Percentiles rank a stretch among this genome's conserved stretches.
These are phyloP conservation scores for Dothideomycetes sp. DNA, from an alignment of 2,329 filamentous ascomycete species.

Conservation along the genomic window DNA sequence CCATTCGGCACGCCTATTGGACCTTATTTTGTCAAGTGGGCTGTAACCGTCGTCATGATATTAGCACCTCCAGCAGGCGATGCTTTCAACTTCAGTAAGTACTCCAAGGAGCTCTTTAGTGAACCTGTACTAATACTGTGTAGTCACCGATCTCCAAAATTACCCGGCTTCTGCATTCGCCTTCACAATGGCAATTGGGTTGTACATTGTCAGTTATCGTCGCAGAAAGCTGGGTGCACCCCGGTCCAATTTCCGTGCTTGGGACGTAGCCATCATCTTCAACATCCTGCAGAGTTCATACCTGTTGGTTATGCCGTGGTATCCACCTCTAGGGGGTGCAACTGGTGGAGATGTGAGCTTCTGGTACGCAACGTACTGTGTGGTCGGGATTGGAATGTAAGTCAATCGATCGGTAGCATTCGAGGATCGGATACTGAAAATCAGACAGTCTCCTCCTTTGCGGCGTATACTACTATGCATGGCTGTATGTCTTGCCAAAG, in stretches of 20 bases:
- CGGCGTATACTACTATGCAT: slow-evolving; percentile 49
- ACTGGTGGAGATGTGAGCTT: slow-evolving; percentile 60
- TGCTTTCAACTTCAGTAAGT: slow-evolving; percentile 49
- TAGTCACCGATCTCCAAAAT: slow-evolving; percentile 38
- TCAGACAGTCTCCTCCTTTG: slow-evolving; percentile 41
- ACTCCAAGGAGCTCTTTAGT: too few species aligned
- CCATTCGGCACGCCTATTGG: slow-evolving; percentile 55
- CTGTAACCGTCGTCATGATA: slow-evolving; percentile 56
- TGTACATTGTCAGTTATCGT: slow-evolving; percentile 49
- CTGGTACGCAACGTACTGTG: slow-evolving; percentile 63
- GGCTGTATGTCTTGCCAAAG: slow-evolving; percentile 49
- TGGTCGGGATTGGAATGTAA: slow-evolving; percentile 56
- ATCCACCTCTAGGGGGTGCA: slow-evolving; percentile 51
- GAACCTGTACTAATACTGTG: too few species aligned
- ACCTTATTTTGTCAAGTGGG: slow-evolving; percentile 55
- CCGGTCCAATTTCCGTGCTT: slow-evolving; percentile 47
- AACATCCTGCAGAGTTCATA: slow-evolving; percentile 52
- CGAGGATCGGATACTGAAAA: neutral
- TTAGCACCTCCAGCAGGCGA: slow-evolving; percentile 58
- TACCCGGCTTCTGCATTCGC: slow-evolving; percentile 54
- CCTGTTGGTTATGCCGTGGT: slow-evolving; percentile 62
- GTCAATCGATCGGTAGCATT: slow-evolving; percentile 31
- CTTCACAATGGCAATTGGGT: slow-evolving; percentile 46
- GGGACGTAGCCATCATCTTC: slow-evolving; percentile 50
- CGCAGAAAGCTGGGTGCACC: slow-evolving; percentile 44